Evolutionary conservation across 164 flowering plant species (phyloP).

Genomic region (Vitis riparia): DNA sequence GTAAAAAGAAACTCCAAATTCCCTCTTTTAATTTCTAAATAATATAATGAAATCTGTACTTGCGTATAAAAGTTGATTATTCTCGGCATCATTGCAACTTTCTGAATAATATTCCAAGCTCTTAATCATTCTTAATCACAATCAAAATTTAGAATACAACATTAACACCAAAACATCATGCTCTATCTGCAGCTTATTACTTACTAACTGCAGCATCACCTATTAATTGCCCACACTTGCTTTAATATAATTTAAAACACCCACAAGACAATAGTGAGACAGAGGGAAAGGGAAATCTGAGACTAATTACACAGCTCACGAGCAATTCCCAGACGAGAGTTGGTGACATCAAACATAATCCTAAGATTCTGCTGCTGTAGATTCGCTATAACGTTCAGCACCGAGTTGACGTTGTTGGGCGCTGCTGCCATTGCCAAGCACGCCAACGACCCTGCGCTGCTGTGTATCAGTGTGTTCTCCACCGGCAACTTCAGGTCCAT

Average conservation of each 20-base stretch:
- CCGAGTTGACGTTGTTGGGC: conserved; percentile 69
- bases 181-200: background rate
- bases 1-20: too few relatives aligned
- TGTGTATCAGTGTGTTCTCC: conserved; percentile 83
- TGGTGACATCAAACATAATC: conserved; percentile 64
- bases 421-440: conserved; percentile 92
- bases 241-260: background rate
- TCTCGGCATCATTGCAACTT: background rate
- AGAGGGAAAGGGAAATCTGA: too few relatives aligned
- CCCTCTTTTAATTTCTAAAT: too few relatives aligned
- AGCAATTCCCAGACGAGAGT: conserved; percentile 74
- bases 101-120: too few relatives aligned
- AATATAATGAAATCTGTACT: too few relatives aligned
- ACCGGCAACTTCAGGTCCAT: conserved; percentile 65
- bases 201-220: background rate
- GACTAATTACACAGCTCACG: conserved; percentile 71
- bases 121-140: too few relatives aligned
- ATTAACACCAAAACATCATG: too few relatives aligned
- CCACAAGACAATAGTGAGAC: too few relatives aligned
- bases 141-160: too few relatives aligned
- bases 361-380: conserved; percentile 88
- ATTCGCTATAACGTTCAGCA: conserved; percentile 81
- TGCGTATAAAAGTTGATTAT: too few relatives aligned
- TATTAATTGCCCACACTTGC: background rate
- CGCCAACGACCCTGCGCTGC: conserved; percentile 61